Conservation (phyloP, 2,329 filamentous ascomycete species). For the Hawksworthiomyces lignivorus region DNA sequence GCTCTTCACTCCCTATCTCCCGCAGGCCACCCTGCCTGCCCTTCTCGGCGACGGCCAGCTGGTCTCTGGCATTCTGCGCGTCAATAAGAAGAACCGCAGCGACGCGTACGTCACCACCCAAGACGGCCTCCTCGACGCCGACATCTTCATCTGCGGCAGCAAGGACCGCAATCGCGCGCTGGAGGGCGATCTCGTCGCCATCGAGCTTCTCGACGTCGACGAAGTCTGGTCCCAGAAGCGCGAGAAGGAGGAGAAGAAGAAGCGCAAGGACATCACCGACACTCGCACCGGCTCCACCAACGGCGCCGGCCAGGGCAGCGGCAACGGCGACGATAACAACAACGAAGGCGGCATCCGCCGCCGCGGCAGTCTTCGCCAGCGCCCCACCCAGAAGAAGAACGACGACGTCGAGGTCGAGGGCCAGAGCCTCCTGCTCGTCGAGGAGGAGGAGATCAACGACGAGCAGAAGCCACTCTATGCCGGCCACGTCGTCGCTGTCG, state of each 20-base stretch:
- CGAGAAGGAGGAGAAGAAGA: constrained; percentile 99
- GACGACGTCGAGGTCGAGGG: constrained; percentile 98
- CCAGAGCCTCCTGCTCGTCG: constrained; percentile 90
- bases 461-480: constrained; percentile 97
- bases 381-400: constrained; percentile 99
- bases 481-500: constrained; percentile 92
- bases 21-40: constrained; percentile 86
- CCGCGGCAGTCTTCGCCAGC: constrained; percentile 89
- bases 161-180: constrained; percentile 97
- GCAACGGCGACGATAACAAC: constrained; percentile 50
- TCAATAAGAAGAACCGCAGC: constrained; percentile 99
- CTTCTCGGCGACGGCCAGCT: constrained; percentile 87
- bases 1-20: constrained; percentile 93
- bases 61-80: constrained; percentile 89
- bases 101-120: constrained; percentile 95
- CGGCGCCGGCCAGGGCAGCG: constrained; percentile 57
- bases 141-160: constrained; percentile 99
- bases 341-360: constrained; percentile 81
- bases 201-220: constrained; percentile 94
- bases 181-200: constrained; percentile 89
- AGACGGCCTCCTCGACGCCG: constrained; percentile 80
- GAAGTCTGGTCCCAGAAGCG: constrained; percentile 98
- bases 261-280: constrained; percentile 97
- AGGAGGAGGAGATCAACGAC: constrained; percentile 98
- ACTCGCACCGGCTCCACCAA: constrained; percentile 71